Evolutionary conservation across 805 yeast genomes (phyloP), one percentile per base, ranked within the genome.

Genomic region (Candida boidinii): DNA sequence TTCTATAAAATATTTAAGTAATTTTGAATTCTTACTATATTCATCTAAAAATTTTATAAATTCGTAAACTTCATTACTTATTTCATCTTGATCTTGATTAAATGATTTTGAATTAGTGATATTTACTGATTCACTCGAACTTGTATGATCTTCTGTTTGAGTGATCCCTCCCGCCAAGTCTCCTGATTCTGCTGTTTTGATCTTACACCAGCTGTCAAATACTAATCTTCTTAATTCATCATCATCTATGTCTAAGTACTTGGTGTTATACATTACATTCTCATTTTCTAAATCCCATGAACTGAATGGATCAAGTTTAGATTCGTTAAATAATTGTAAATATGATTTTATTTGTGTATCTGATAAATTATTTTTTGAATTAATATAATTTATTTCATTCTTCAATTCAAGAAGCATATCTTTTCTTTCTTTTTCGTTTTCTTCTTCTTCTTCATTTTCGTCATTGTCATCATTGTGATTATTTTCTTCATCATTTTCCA

Each of bases 1-100:
- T 17, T 54, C 60, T 10, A 51, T 45, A 37, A 44, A 54, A 36
- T 42, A 49, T 21, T 42, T 45, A 7, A 39, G 42, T 4, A 30
- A 9, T 22, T 40, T 41, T 4, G n/a, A n/a, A n/a, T n/a, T n/a
- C n/a, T n/a, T n/a, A n/a, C n/a, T n/a, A n/a, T n/a, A n/a, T n/a
- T n/a, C n/a, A n/a, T n/a, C n/a, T n/a, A n/a, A n/a, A n/a, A n/a
- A n/a, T n/a, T n/a, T n/a, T n/a, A n/a, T n/a, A n/a, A n/a, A n/a
- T 4, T 34, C 38, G 15, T 38, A 41, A 6, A 22, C 23, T 2
- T 37, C 37, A 17, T 31, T 31, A 10, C 20, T 35, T 1, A 30
- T 29, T 14, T 33, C 34, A 7, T 25, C 28, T 2, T 17, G 24
- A 4, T n/a, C 16, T 15, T 24, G 32, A 12, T 13, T 11, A 27